phyloP scores from a whole-genome alignment of 768 basidiomycete genomes.

The Boletales sp. region DNA sequence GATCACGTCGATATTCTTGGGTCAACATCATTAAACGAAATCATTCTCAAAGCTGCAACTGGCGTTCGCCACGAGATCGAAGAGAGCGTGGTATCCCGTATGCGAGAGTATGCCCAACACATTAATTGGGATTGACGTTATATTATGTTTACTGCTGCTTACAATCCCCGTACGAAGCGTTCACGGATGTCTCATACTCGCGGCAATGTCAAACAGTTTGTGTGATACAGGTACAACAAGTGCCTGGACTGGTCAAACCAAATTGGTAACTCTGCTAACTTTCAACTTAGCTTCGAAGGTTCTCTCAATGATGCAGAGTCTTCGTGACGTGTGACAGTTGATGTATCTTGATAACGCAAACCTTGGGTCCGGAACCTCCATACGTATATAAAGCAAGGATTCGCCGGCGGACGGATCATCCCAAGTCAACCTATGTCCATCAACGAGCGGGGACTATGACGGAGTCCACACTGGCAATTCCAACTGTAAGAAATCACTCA shows the following conservation, averaged over 20 bases:
- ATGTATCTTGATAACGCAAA: neutral
- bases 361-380: no score
- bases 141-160: constrained; percentile 4
- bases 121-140: constrained; percentile 71
- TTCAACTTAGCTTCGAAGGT: neutral
- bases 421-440: neutral
- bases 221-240: neutral
- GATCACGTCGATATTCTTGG: constrained; percentile 88
- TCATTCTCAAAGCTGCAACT: constrained; percentile 87
- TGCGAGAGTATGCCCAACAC: constrained; percentile 67
- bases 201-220: no score
- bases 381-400: constrained; percentile 1
- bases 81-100: constrained; percentile 71
- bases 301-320: neutral
- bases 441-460: neutral
- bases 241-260: neutral
- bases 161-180: neutral
- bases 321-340: neutral
- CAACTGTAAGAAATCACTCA: constrained; percentile 17
- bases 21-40: constrained; percentile 78
- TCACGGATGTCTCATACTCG: neutral
- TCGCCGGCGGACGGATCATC: no score
- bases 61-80: constrained; percentile 72
- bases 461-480: constrained; percentile 9
- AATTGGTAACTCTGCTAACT: neutral